Percentiles rank a stretch among this genome's conserved stretches.
Evolutionary conservation across 2,329 filamentous ascomycete species (phyloP).

Genomic region (Fusarium nygamai): DNA sequence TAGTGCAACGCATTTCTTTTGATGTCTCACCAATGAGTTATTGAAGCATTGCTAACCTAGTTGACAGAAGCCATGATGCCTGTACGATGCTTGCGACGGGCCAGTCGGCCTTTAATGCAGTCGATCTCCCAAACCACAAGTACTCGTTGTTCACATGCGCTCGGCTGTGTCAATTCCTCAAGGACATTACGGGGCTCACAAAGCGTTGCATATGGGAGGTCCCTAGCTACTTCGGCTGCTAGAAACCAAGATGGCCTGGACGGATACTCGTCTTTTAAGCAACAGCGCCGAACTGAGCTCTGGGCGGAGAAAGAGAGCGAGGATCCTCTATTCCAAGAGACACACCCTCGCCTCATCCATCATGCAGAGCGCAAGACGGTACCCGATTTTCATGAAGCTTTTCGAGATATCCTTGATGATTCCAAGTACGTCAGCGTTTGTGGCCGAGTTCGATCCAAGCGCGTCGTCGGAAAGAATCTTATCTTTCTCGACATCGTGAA

Average conservation of each 20-base stretch:
- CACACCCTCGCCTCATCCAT: constrained; percentile 50
- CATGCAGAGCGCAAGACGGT: constrained; percentile 44
- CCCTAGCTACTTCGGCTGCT: constrained; percentile 36
- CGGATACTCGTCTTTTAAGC: constrained; percentile 50
- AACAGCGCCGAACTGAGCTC: constrained; percentile 48
- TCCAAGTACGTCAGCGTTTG: constrained; percentile 45
- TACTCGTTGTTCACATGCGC: constrained; percentile 18
- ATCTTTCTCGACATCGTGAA: constrained; percentile 85
- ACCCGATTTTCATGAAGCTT: constrained; percentile 48
- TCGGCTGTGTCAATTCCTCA: constrained; percentile 13
- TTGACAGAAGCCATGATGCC: constrained; percentile 50
- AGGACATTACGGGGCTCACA: constrained; percentile 14
- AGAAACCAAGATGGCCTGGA: constrained; percentile 36
- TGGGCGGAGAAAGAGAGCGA: constrained; percentile 47
- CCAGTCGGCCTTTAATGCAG: constrained; percentile 44
- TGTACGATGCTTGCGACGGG: constrained; percentile 50
- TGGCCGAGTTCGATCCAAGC: constrained; percentile 79
- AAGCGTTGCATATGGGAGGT: constrained; percentile 21
- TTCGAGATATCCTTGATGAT: constrained; percentile 42
- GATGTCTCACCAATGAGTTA: constrained; percentile 9
- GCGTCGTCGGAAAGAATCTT: constrained; percentile 78
- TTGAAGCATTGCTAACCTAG: constrained; percentile 30
- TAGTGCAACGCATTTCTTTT: constrained; percentile 21
- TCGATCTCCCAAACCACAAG: constrained; percentile 15
- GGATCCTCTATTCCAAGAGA: constrained; percentile 49